These are phyloP conservation scores for Epichloe typhina DNA, from an alignment of 2,329 filamentous ascomycete species.

Conservation along the genomic window DNA sequence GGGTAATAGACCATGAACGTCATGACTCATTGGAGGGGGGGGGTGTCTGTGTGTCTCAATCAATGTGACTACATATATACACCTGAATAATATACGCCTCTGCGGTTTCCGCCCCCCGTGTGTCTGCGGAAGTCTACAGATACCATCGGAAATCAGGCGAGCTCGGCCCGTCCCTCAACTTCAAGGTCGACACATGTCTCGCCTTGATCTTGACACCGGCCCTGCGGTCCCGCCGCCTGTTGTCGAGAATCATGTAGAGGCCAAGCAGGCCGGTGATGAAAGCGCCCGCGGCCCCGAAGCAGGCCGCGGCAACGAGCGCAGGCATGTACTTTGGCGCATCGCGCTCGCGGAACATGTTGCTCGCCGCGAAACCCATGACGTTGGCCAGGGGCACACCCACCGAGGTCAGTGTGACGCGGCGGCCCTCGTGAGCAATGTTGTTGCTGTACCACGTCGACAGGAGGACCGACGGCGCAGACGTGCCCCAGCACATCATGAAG, in stretches of 20 bases:
- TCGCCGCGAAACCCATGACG: slow-evolving; percentile 58
- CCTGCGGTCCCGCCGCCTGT: slow-evolving; percentile 40
- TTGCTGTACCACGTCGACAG: slow-evolving; percentile 61
- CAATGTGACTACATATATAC: not conserved
- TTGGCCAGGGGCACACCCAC: slow-evolving; percentile 65
- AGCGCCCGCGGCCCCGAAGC: slow-evolving; percentile 49
- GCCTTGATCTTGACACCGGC: slow-evolving; percentile 32
- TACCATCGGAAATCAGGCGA: slow-evolving; percentile 39
- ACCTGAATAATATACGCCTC: not conserved
- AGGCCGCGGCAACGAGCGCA: slow-evolving; percentile 51
- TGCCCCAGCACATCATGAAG: slow-evolving; percentile 78
- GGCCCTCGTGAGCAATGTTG: slow-evolving; percentile 66
- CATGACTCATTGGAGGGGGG: not conserved
- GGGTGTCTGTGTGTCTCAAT: not conserved
- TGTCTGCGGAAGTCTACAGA: slow-evolving; percentile 12
- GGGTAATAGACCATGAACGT: not conserved
- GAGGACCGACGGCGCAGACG: slow-evolving; percentile 59
- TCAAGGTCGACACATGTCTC: slow-evolving; percentile 35
- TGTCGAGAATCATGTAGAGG: slow-evolving; percentile 44
- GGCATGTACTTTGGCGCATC: slow-evolving; percentile 55
- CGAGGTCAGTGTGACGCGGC: slow-evolving; percentile 55
- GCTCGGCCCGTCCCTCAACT: slow-evolving; percentile 34
- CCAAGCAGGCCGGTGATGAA: slow-evolving; percentile 42
- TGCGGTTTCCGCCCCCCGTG: too few species aligned
- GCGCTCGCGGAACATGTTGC: slow-evolving; percentile 53